These are phyloP conservation scores for Ophiostoma pallidulum DNA, from an alignment of 2,329 filamentous ascomycete genomes.

Conservation along the genomic window DNA sequence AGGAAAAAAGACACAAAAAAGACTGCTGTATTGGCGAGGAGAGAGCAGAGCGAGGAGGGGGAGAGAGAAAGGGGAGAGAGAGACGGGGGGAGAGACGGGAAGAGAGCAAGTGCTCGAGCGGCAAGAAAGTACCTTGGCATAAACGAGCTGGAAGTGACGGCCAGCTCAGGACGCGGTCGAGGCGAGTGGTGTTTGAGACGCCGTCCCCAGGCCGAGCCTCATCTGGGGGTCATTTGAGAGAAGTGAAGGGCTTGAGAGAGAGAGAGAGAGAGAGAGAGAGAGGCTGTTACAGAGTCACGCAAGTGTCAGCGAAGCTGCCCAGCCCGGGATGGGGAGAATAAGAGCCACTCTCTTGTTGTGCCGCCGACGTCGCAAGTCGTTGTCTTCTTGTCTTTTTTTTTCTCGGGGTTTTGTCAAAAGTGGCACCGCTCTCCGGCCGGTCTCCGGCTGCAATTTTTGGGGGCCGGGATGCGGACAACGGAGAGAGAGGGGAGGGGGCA, in stretches of 20 bases:
- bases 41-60: too few relatives aligned
- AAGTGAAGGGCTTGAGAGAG: too few relatives aligned
- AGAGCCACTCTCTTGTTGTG: neutral
- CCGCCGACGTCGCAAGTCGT: too few relatives aligned
- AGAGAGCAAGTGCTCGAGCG: slow-evolving; percentile 1
- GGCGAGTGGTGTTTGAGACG: neutral
- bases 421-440: too few relatives aligned
- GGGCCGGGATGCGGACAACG: neutral
- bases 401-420: neutral
- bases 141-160: slow-evolving; percentile 6
- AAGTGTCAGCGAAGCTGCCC: neutral
- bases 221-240: too few relatives aligned
- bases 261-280: neutral
- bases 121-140: slow-evolving; percentile 3
- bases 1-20: neutral
- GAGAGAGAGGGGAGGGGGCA: neutral
- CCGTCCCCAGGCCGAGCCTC: neutral
- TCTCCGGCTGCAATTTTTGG: too few relatives aligned
- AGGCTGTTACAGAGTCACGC: too few relatives aligned
- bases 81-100: neutral
- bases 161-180: slow-evolving; percentile 5
- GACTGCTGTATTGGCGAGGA: neutral
- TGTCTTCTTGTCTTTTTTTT: neutral
- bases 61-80: neutral
- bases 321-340: neutral